Evolutionary conservation across 169 alveolate genomes (phyloP).

Genomic region (Pseudocohnilembus persalinus): DNA sequence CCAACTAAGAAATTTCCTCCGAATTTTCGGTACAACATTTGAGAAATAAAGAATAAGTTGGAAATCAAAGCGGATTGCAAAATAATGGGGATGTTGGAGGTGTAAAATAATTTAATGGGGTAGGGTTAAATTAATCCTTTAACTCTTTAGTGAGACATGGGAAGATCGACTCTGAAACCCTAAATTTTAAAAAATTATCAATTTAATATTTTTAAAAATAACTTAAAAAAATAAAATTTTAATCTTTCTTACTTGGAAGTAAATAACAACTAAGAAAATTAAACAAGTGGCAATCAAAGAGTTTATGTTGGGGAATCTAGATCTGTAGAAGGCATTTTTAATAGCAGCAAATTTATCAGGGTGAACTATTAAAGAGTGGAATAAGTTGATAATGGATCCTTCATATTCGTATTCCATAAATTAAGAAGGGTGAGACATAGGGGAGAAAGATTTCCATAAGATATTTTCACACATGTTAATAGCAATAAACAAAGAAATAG

Average conservation of each 20-base stretch:
- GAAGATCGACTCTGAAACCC: constrained; percentile 97
- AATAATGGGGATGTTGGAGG: constrained; percentile 99
- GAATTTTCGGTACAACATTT: constrained; percentile 97
- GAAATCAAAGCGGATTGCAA: constrained; percentile 98
- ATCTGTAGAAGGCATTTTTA: constrained; percentile 96
- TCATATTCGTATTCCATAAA: constrained; percentile 94
- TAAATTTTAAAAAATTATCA: not conserved
- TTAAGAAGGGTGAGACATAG: constrained; percentile 69
- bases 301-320: constrained; percentile 98
- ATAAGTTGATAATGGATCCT: constrained; percentile 98
- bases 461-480: constrained; percentile 99
- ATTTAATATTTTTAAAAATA: not conserved
- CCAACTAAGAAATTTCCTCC: constrained; percentile 93
- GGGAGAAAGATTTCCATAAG: constrained; percentile 99
- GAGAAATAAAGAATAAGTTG: constrained; percentile 98
- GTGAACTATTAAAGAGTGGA: constrained; percentile 96
- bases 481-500: constrained; percentile 99
- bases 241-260: constrained; percentile 91
- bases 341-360: constrained; percentile 90
- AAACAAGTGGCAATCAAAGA: constrained; percentile 96
- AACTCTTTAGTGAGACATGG: constrained; percentile 94
- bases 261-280: constrained; percentile 97
- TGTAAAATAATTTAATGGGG: constrained; percentile 99
- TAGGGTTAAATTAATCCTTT: constrained; percentile 98
- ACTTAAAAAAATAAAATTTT: constrained; percentile 32